phyloP scores from a whole-genome alignment of 2,329 filamentous ascomycete genomes.

The Colletotrichum sp. region DNA sequence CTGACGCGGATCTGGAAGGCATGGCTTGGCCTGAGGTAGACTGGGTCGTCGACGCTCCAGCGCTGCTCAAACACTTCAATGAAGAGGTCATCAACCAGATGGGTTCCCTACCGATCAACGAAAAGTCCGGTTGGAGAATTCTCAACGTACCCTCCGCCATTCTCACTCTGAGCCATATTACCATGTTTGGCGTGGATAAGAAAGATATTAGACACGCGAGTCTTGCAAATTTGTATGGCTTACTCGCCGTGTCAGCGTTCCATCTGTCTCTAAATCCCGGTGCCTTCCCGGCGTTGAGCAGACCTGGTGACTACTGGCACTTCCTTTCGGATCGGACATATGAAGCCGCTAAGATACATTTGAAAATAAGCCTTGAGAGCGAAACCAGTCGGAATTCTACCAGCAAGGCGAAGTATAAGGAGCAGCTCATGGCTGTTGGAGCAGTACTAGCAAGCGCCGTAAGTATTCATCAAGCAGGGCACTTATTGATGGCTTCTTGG shows the following conservation, averaged over 20 bases:
- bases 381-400: neutral
- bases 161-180: neutral
- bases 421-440: neutral
- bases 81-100: conserved; percentile 1
- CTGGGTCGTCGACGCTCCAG: neutral
- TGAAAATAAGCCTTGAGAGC: neutral
- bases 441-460: neutral
- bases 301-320: neutral
- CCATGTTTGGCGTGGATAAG: neutral
- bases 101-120: neutral
- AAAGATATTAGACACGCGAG: neutral
- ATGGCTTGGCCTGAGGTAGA: neutral
- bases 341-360: neutral
- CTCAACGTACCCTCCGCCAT: neutral
- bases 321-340: neutral
- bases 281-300: neutral
- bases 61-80: neutral
- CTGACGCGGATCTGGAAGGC: neutral
- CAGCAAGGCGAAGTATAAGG: neutral
- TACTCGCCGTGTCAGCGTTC: neutral
- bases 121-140: neutral
- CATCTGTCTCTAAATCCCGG: neutral
- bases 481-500: neutral
- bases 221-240: neutral
- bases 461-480: neutral